A percentile compares a stretch with the other conserved stretches of the same genome.
Conservation (phyloP, 2,329 filamentous ascomycete species). For the Pezizomycotina sp. region DNA sequence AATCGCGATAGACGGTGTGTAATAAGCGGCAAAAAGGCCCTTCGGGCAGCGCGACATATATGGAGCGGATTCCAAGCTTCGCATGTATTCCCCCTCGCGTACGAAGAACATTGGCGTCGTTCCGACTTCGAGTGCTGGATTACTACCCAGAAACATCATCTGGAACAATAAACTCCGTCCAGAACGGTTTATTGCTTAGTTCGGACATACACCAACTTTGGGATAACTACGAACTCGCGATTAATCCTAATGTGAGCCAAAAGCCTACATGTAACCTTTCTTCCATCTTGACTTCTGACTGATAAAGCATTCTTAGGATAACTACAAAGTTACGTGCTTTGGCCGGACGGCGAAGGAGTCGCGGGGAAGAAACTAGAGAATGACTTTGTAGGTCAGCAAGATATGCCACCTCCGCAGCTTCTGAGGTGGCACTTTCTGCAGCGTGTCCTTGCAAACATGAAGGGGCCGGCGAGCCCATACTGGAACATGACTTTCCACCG, state of each 20-base stretch:
- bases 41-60: slow-evolving; percentile 11
- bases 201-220: slow-evolving; percentile 21
- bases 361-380: slow-evolving; percentile 20
- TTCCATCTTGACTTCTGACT: slow-evolving; percentile 4
- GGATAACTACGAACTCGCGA: slow-evolving; percentile 22
- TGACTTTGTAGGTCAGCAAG: slow-evolving; percentile 17
- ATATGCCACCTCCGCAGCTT: no score
- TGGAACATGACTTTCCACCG: slow-evolving; percentile 24
- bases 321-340: slow-evolving; percentile 25
- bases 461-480: slow-evolving; percentile 9
- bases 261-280: slow-evolving; percentile 2
- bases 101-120: slow-evolving; percentile 21
- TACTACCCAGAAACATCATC: slow-evolving; percentile 9
- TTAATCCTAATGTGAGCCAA: slow-evolving; percentile 24
- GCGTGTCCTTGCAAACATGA: slow-evolving; percentile 10
- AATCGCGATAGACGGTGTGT: slow-evolving; percentile 20
- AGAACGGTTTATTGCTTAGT: slow-evolving; percentile 25
- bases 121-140: slow-evolving; percentile 18
- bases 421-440: slow-evolving; percentile 12
- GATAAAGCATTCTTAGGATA: slow-evolving; percentile 15
- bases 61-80: slow-evolving; percentile 24
- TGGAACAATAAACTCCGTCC: slow-evolving; percentile 23
- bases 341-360: slow-evolving; percentile 16
- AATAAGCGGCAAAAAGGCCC: slow-evolving; percentile 10
- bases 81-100: slow-evolving; percentile 25